phyloP scores from a whole-genome alignment of 495 filamentous ascomycete species.

The Bryoglossum gracile region DNA sequence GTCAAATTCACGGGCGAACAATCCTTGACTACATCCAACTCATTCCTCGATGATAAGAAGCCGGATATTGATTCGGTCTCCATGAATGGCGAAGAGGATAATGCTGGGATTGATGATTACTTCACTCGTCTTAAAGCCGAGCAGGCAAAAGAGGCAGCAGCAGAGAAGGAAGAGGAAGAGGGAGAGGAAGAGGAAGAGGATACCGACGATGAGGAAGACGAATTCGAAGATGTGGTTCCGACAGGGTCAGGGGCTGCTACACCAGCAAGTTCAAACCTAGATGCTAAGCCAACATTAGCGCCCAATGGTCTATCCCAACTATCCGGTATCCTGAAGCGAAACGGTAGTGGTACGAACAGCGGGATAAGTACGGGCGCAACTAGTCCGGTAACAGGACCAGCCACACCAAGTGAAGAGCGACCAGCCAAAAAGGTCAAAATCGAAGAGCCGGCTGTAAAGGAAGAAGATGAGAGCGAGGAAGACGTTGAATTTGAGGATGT shows the following conservation, averaged over 20 bases:
- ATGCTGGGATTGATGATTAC: constrained; percentile 41
- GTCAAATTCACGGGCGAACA: constrained; percentile 26
- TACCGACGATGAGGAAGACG: constrained; percentile 43
- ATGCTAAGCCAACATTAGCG: constrained; percentile 4
- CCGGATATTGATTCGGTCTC: constrained; percentile 23
- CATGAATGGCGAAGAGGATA: constrained; percentile 25
- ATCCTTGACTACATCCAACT: constrained; percentile 16
- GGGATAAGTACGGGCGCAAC: constrained; percentile 29
- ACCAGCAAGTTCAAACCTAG: constrained; percentile 19
- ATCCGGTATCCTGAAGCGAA: constrained; percentile 20
- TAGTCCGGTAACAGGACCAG: constrained; percentile 24
- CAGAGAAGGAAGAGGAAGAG: constrained; percentile 39
- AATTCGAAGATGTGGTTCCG: constrained; percentile 33
- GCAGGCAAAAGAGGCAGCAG: constrained; percentile 39
- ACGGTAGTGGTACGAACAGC: constrained; percentile 27
- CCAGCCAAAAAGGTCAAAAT: constrained; percentile 49
- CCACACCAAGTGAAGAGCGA: constrained; percentile 34
- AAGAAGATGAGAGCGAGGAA: constrained; percentile 46
- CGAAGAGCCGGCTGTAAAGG: constrained; percentile 40
- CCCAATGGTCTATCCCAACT: constrained; percentile 7
- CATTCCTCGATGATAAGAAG: constrained; percentile 48
- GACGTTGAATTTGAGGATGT: constrained; percentile 64
- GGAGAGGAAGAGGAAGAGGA: constrained; percentile 44
- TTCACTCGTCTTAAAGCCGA: constrained; percentile 47
- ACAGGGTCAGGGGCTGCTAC: constrained; percentile 23